These are phyloP conservation scores for Collariella sp. DNA, from an alignment of 495 filamentous ascomycete species.

Conservation along the genomic window DNA sequence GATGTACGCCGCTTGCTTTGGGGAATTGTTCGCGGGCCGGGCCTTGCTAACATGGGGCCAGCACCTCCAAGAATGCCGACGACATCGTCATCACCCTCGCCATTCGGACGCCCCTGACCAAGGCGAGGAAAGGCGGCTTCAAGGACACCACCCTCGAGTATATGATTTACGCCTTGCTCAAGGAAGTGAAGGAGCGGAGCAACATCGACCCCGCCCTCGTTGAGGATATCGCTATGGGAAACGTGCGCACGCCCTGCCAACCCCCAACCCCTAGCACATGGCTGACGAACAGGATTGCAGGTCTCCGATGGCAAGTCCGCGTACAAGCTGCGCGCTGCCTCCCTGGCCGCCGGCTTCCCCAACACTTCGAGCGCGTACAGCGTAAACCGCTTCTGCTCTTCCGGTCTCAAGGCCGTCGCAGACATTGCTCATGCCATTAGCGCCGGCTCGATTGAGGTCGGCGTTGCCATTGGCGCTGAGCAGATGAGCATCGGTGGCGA, in stretches of 20 bases:
- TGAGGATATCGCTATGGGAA: conserved; percentile 89
- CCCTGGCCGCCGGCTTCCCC: conserved; percentile 88
- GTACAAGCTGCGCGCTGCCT: conserved; percentile 81
- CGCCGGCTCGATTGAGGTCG: conserved; percentile 71
- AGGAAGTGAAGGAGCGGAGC: conserved; percentile 64
- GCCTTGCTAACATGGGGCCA: conserved; percentile 28
- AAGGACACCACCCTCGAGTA: conserved; percentile 91
- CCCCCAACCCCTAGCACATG: too few relatives aligned
- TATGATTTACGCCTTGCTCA: conserved; percentile 67
- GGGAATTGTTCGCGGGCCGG: neutral
- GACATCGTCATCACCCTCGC: conserved; percentile 90
- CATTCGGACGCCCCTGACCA: conserved; percentile 68
- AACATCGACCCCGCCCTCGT: conserved; percentile 74
- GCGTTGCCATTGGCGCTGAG: conserved; percentile 82
- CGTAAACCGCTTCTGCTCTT: conserved; percentile 94
- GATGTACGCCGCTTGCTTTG: conserved; percentile 53
- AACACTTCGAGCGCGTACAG: conserved; percentile 73
- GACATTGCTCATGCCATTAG: conserved; percentile 87
- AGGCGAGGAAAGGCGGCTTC: conserved; percentile 75
- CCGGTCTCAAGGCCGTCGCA: conserved; percentile 87
- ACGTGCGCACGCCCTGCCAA: conserved; percentile 48
- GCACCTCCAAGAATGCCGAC: conserved; percentile 88
- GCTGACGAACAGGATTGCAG: conserved; percentile 32
- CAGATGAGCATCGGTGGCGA: conserved; percentile 70
- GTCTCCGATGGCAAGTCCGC: conserved; percentile 79